phyloP scores from a whole-genome alignment of 345 rosid genomes.

The Alliaria petiolata region DNA sequence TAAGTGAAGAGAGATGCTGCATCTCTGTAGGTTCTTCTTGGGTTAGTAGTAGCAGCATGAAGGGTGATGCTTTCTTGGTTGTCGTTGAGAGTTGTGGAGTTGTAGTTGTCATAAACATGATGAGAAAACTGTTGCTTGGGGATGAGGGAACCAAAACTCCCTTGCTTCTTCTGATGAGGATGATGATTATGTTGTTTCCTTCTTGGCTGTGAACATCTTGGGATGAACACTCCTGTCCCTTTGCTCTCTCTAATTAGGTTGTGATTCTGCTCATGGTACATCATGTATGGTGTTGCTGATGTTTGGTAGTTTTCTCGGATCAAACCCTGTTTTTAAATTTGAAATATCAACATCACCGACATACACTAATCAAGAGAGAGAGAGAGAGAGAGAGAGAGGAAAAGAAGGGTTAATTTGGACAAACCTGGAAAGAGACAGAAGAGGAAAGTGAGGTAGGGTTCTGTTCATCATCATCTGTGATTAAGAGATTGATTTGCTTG shows the following conservation, averaged over 20 bases:
- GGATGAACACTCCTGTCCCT: slow-evolving; percentile 95
- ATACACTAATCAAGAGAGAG: slow-evolving; percentile 4
- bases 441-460: slow-evolving; percentile 48
- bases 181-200: slow-evolving; percentile 39
- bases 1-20: slow-evolving; percentile 37
- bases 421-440: slow-evolving; percentile 75
- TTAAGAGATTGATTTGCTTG: slow-evolving; percentile 86
- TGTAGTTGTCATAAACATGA: slow-evolving; percentile 13
- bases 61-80: slow-evolving; percentile 11
- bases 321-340: slow-evolving; percentile 38
- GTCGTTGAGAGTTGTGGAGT: slow-evolving; percentile 20
- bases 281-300: slow-evolving; percentile 39
- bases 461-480: slow-evolving; percentile 79
- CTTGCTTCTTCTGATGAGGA: slow-evolving; percentile 43
- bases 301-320: slow-evolving; percentile 43
- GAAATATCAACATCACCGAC: not conserved
- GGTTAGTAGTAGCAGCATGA: slow-evolving; percentile 21
- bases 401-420: not conserved
- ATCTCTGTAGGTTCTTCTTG: slow-evolving; percentile 38
- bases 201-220: slow-evolving; percentile 62
- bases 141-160: slow-evolving; percentile 43
- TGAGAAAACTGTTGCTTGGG: slow-evolving; percentile 38
- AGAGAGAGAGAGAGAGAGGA: not conserved
- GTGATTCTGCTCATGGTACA: slow-evolving; percentile 44
- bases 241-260: slow-evolving; percentile 55